Evolutionary conservation across 148 eudicot species (phyloP), one percentile per base, ranked within the genome.

Genomic region (Chenopodium formosanum): DNA sequence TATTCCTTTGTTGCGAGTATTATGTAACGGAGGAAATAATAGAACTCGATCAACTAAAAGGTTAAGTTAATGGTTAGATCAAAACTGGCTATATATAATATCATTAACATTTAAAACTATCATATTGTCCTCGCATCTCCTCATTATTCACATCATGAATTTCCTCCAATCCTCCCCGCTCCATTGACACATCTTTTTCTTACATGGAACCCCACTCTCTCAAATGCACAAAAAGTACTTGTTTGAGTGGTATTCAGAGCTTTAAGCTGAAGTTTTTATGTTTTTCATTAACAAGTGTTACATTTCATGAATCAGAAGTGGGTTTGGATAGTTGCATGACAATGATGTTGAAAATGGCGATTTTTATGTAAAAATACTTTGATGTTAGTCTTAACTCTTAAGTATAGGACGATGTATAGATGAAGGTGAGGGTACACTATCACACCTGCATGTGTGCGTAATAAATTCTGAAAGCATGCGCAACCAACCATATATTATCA

Each of bases 381-480:
- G 4, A 56, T 56, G 7, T 14, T 56, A 56, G 6, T 56, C 16
- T 1, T 2, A 56, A 56, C 1, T 56, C 16, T 1, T 2, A 56
- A 14, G 62, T 12, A 56, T 5, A 52, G 56, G 16, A 52, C 56
- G 56, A 52, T 32, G 3, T 32, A 32, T 10, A 2, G 12, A 52
- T 40, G 16, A 14, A 14, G 56, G 17, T 52, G 56, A 52, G 17
- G 16, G 56, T 56, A 56, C 17, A 12, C 62, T 17, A 56, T 56
- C 62, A 56, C 22, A 27, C 32, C 50, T 75, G 46, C 66, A 56
- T 56, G 63, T 74, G 34, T 74, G 62, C 46, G 44, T 32, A 32
- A 31, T 76, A 76, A 75, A 75, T 31, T 75, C 27, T 56, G 48
- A 58, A 76, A 31, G 78, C 78, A 76, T 76, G 78, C 78, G 68